Evolutionary conservation across 192 early-diverging fungal genomes (phyloP), one percentile per base, ranked within the genome.

Genomic region (Kappamyces sp.): DNA sequence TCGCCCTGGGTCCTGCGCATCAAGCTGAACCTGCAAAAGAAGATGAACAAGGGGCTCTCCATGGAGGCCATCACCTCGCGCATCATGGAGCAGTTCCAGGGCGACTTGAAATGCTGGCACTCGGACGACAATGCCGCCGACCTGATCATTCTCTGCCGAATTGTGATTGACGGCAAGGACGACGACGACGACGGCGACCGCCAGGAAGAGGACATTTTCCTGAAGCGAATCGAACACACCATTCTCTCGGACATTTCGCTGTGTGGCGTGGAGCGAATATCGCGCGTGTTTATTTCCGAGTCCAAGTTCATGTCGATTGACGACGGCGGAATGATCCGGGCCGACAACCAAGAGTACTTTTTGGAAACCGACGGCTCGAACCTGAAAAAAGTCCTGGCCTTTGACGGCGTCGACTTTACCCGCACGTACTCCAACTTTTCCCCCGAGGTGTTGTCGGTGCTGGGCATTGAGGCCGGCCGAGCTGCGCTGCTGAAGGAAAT

Each of bases 381-480:
- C 51, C 67, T 99, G 63, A 78, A 78, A 57, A 85, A 90, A 46
- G 94, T 96, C 35, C 75, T 99, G 63, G 75, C 85, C 62, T 79
- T 86, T 48, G 78, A 91, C 31, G 86, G 90, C 61, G 91, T 99
- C 3, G 89, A 94, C 59, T 54, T 80, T 12, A 79, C 50, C 30
- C 80, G 83, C 54, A 93, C 91, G 9, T 89, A 87, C 64, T 92
- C 93, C 22, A 97, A 99, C 75, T 87, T 87, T 66, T 84, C 85
- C n/a, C 83, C 88, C 15, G 93, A 99, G 78, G 89, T 97, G 42
- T 78, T 84, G 71, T 69, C 87, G 12, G 92, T 97, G 30, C 78
- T 99, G 43, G 96, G 96, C 61, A 95, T 99, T 59, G 96, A 99
- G 71, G 96, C 96, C 5, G 88, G 89, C n/a, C 83, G 96, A 47